These are phyloP conservation scores for Haplosporangium gracile DNA, from an alignment of 192 early-diverging fungal species.

Conservation along the genomic window DNA sequence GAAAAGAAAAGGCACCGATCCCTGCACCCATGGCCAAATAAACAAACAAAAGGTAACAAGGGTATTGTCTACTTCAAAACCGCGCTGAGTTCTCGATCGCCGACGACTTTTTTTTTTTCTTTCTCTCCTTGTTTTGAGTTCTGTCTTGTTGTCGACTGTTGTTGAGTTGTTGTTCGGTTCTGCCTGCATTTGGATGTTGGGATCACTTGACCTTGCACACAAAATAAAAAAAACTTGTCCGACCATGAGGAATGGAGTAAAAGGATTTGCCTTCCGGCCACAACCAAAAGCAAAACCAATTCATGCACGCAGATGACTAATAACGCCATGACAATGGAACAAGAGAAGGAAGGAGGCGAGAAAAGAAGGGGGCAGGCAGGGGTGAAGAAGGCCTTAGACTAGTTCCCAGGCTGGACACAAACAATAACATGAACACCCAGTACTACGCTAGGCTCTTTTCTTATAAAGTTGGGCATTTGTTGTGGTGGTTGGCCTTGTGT, in stretches of 20 bases:
- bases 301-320: slow-evolving; percentile 3
- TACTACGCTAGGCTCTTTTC: neutral
- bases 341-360: neutral
- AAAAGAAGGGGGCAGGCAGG: neutral
- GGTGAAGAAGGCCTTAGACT: neutral
- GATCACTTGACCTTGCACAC: slow-evolving; percentile 1
- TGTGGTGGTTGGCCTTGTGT: neutral
- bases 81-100: neutral
- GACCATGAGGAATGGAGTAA: slow-evolving; percentile 28
- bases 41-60: neutral
- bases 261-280: neutral
- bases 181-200: neutral
- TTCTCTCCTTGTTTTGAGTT: neutral
- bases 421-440: neutral
- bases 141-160: neutral
- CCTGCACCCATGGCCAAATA: neutral
- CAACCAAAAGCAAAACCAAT: neutral
- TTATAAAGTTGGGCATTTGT: neutral
- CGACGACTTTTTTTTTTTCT: neutral
- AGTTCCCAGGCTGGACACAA: neutral
- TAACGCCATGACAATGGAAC: neutral
- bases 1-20: neutral
- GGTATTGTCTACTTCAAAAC: neutral
- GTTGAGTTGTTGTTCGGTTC: neutral
- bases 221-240: slow-evolving; percentile 18